Base-by-base conservation (phyloP, 345 rosid genomes). In the Geranium rotundifolium region DNA sequence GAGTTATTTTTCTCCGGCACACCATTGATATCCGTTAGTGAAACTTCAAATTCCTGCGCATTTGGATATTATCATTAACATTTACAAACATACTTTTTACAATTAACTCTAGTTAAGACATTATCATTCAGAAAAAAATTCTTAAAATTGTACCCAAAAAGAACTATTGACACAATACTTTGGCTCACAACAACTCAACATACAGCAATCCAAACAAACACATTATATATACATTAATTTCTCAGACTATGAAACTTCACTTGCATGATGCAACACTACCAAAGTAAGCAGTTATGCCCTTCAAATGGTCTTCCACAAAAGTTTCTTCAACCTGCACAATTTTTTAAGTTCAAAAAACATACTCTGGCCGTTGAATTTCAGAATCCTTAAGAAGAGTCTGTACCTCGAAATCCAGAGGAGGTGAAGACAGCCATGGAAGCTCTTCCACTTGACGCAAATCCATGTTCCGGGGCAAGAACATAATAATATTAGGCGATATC, bases 381-480 rank as follows among this genome's bases (percentile, higher is more conserved):
- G 41, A 8, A 34, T 34, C 41, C 7, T 23, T 23, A 34, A 34
- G 4, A 34, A 34, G 41, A 46, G 20, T 29, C 57, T 20, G 16
- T 64, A 74, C 77, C 70, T 74, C 65, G 15, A 74, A 41, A 2
- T 63, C 62, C 55, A 74, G 60, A 65, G 77, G 77, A 62, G 73
- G 77, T 58, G 73, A 74, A 37, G 73, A 74, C 46, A 69, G 65
- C 77, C 77, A 74, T 15, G 73, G 63, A 29, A 74, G 78, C 61
- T 70, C 71, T 60, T 74, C 71, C 19, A 74, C 74, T 67, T 70
- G 69, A 27, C 59, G 50, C 54, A 74, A 63, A 64, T 70, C 67
- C 63, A 70, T 29, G 64, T 74, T 74, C 41, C 72, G 69, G 29
- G 74, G 74, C 61, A 70, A 56, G 57, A 67, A 74, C 74, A 74